These are phyloP conservation scores for Piloderma croceum DNA, from an alignment of 768 basidiomycete species.

Conservation along the genomic window DNA sequence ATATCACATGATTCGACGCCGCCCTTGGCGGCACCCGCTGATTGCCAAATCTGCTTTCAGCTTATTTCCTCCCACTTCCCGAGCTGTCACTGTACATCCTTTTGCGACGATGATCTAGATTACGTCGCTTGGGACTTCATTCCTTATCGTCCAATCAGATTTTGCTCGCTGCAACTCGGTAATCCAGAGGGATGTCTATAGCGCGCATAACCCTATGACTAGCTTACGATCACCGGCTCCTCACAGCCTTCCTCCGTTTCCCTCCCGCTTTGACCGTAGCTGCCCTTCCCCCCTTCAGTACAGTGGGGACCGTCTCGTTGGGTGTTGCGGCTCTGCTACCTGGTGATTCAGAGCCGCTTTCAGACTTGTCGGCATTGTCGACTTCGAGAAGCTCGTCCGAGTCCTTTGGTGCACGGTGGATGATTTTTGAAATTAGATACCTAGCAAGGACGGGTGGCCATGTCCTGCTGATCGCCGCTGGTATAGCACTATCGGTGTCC, in stretches of 20 bases:
- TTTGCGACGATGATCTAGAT: too few relatives aligned
- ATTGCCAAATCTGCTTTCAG: too few relatives aligned
- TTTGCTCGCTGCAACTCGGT: too few relatives aligned
- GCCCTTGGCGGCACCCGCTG: too few relatives aligned
- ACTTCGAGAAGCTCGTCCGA: conserved; percentile 15
- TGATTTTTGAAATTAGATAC: conserved; percentile 18
- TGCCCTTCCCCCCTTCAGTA: conserved; percentile 25
- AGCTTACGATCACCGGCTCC: conserved; percentile 49
- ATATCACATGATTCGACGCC: too few relatives aligned
- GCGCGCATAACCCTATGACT: too few relatives aligned
- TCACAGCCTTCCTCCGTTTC: conserved; percentile 54
- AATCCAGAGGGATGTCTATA: too few relatives aligned
- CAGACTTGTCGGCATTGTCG: conserved; percentile 30
- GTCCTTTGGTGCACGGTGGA: conserved; percentile 11
- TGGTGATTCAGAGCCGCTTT: conserved; percentile 39
- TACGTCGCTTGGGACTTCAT: too few relatives aligned
- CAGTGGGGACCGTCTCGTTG: conserved; percentile 21
- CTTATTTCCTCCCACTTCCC: too few relatives aligned
- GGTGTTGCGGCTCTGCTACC: conserved; percentile 38
- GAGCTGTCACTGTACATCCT: too few relatives aligned
- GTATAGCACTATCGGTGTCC: conserved; percentile 51
- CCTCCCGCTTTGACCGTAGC: conserved; percentile 55
- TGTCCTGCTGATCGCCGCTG: conserved; percentile 56
- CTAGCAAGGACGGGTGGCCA: conserved; percentile 59
- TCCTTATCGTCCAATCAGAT: too few relatives aligned